phyloP scores from a whole-genome alignment of 169 alveolate genomes.

The Toxoplasma gondii region DNA sequence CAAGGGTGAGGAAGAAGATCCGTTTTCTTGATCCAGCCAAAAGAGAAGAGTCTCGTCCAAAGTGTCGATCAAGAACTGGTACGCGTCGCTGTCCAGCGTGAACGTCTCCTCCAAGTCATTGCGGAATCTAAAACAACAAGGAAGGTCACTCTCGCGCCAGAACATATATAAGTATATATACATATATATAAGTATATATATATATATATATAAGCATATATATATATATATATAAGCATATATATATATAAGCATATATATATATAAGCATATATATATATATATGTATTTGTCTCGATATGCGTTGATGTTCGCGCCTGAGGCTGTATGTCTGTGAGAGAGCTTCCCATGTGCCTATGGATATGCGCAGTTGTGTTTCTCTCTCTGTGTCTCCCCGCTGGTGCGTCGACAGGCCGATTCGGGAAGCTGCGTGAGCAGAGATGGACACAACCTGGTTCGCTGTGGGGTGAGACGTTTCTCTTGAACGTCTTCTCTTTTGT shows the following conservation, averaged over 20 bases:
- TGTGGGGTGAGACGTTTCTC: no score
- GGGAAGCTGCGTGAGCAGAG: no score
- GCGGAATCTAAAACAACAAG: conserved; percentile 87
- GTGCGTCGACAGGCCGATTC: no score
- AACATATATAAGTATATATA: conserved; percentile 61
- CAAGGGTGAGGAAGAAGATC: neutral
- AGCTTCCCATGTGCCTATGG: no score
- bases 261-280: neutral
- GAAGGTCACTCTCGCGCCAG: neutral
- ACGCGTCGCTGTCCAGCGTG: conserved; percentile 88
- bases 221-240: neutral
- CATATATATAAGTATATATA: conserved; percentile 56
- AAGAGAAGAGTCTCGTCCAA: neutral
- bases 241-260: neutral
- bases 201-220: neutral
- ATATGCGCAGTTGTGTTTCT: no score
- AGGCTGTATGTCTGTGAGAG: no score
- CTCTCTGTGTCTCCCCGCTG: no score
- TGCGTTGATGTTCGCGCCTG: neutral
- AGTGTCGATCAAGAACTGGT: conserved; percentile 84
- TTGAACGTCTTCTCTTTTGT: no score
- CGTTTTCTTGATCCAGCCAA: neutral
- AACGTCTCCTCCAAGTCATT: conserved; percentile 95
- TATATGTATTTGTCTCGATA: neutral
- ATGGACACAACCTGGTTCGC: no score